Base-by-base conservation (phyloP, 306 rosid genomes). In the Amphicarpaea edgeworthii region DNA sequence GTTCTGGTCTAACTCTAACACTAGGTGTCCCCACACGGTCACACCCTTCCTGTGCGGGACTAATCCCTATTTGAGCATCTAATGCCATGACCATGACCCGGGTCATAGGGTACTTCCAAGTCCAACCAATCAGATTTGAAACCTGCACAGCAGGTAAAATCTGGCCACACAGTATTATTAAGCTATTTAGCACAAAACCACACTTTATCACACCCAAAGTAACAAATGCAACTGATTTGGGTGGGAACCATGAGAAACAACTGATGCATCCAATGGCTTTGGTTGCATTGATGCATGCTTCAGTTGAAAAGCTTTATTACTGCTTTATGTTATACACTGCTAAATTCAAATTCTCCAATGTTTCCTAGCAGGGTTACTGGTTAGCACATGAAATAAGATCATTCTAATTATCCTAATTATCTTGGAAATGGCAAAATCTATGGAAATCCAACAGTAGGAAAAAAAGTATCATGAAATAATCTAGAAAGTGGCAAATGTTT, bases 371-470 rank as follows among this genome's bases (percentile, higher is more conserved):
- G 24, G 4, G 12, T 68, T n/a, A n/a, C n/a, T n/a, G n/a, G n/a
- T n/a, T 19, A 43, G 71, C 28, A 59, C 42, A 43, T 21, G 17
- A 57, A 55, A 34, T 28, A 40, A 41, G 76, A 43, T 16, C 16
- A 57, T 68, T 24, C 20, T 45, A 70, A 60, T 43, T 45, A 32
- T 69, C 32, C 63, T 49, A 59, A 19, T 38, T 17, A 34, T 6
- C 49, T 37, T 4, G 40, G 41, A 57, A 60, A 59, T 41, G 54
- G 14, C 16, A 17, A 8, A 32, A 81, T 3, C 54, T 12, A 41
- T 17, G 16, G 37, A 43, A 68, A 47, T 24, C 58, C 70, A 6
- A 37, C 55, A 37, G 17, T 46, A 8, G 40, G 47, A 23, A 11
- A 5, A 45, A 45, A 28, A 24, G 11, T 28, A 45, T 12, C 8